Percentiles rank a stretch among this genome's conserved stretches.
These are phyloP conservation scores for Cylindricascospora bacillispora DNA, from an alignment of 1,139 yeast species.

Conservation along the genomic window DNA sequence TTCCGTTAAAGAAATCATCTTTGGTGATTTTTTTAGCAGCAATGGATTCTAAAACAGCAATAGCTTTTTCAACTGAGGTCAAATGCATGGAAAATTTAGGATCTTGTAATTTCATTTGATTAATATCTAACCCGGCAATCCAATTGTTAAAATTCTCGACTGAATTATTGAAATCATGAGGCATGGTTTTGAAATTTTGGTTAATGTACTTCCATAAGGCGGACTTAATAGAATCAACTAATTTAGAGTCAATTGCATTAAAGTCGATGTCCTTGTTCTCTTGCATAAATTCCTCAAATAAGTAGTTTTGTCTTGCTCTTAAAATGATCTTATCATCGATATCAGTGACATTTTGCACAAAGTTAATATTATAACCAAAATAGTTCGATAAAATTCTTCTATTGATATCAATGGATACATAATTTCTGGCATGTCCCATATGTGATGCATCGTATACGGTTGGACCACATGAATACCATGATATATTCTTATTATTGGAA, in stretches of 20 bases:
- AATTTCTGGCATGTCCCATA: constrained; percentile 99
- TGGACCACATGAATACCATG: constrained; percentile 99
- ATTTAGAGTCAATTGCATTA: constrained; percentile 19
- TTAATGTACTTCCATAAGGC: constrained; percentile 39
- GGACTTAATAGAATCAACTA: constrained; percentile 24
- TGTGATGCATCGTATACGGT: constrained; percentile 96
- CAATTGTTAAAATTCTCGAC: constrained; percentile 38
- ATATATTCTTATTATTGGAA: constrained; percentile 40
- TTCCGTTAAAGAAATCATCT: constrained; percentile 34
- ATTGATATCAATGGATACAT: constrained; percentile 86
- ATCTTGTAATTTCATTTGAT: constrained; percentile 37
- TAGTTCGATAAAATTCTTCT: constrained; percentile 80
- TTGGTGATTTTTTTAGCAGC: constrained; percentile 12
- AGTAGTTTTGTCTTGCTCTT: constrained; percentile 80
- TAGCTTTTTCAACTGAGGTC: constrained; percentile 49
- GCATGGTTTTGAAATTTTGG: constrained; percentile 51
- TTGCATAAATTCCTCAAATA: constrained; percentile 48
- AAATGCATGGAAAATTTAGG: constrained; percentile 84
- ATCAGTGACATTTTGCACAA: constrained; percentile 94
- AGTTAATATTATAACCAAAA: constrained; percentile 75
- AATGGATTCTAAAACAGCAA: constrained; percentile 28
- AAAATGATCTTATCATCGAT: constrained; percentile 93
- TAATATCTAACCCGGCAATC: constrained; percentile 37
- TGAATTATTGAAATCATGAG: no score
- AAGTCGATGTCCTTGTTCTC: constrained; percentile 10